Evolutionary conservation across 1,284 basidiomycete species (phyloP).

Genomic region (Lignosus rhinocerotis): DNA sequence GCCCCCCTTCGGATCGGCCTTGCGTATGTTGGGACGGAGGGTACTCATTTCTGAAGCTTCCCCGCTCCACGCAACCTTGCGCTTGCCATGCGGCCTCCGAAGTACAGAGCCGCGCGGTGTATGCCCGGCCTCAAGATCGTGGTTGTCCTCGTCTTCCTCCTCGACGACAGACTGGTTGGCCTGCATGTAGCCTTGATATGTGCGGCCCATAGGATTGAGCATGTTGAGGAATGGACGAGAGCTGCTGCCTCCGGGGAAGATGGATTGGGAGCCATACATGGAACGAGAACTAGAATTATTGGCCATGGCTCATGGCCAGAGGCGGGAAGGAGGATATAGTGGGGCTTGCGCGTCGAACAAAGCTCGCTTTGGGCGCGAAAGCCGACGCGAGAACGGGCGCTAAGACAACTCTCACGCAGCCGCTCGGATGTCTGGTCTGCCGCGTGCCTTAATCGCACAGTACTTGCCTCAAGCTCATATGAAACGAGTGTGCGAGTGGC

Average conservation of each 20-base stretch:
- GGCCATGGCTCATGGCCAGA: slow-evolving; percentile 15
- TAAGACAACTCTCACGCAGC: background rate
- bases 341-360: slow-evolving; percentile 20
- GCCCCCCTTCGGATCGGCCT: slow-evolving; percentile 56
- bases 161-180: slow-evolving; percentile 67
- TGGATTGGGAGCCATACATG: slow-evolving; percentile 42
- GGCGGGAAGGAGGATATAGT: background rate
- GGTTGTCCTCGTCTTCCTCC: slow-evolving; percentile 47
- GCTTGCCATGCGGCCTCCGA: slow-evolving; percentile 46
- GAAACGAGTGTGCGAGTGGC: background rate
- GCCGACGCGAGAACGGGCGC: slow-evolving; percentile 1
- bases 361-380: slow-evolving; percentile 10
- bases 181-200: slow-evolving; percentile 68
- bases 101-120: slow-evolving; percentile 32
- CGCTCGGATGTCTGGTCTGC: background rate
- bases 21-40: slow-evolving; percentile 66
- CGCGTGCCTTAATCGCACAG: background rate
- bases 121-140: slow-evolving; percentile 53
- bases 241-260: slow-evolving; percentile 48
- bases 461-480: slow-evolving; percentile 13
- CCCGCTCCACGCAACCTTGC: slow-evolving; percentile 56
- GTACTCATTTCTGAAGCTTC: slow-evolving; percentile 54
- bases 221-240: slow-evolving; percentile 78
- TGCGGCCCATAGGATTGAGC: slow-evolving; percentile 77
- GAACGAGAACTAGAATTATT: slow-evolving; percentile 28